Base-by-base conservation (phyloP, 352 stramenopile species). In the Thalassiosira mediterranea region DNA sequence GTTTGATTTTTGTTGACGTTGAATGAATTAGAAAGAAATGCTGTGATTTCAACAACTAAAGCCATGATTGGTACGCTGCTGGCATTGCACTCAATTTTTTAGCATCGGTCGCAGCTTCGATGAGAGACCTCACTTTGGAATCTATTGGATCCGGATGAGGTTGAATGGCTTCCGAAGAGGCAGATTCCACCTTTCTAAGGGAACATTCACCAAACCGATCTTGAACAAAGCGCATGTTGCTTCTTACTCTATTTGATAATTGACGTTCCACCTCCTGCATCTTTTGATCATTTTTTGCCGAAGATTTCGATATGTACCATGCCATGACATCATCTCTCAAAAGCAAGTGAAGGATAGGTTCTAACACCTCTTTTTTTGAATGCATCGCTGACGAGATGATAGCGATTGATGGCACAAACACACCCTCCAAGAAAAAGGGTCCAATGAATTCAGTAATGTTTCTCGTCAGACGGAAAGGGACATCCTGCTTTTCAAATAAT, bases 271-370 rank as follows among this genome's bases (percentile, higher is more conserved):
- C 58, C 38, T 94, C 87, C 66, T 91, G 87, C 21, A 83, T 87
- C 54, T 92, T 91, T 26, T 84, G 64, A 67, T 94, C 89, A 67
- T 81, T 90, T 28, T 85, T 91, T 4, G 81, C 72, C 37, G 81
- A 82, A 21, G 85, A 89, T 65, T 93, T 93, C 4, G 81, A 91
- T 70, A 56, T 85, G 56, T 91, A 93, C 85, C 88, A 94, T 21
- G 87, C 75, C 40, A 94, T 72, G 17, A 94, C 86, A 72, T 94
- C 89, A 73, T 94, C 89, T 71, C 87, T 74, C 49, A 93, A 75
- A 29, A 94, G 63, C 15, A 94, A 73, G 32, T 87, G 73, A 5
- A 93, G 62, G 29, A 91, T 86, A 7, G 87, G 78, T 44, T 90
- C 81, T 19, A 94, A 82, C 48, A 88, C 60, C 34, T 72, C 74